Conservation (phyloP, 768 basidiomycete genomes). For the Auricularia auricula-judae region DNA sequence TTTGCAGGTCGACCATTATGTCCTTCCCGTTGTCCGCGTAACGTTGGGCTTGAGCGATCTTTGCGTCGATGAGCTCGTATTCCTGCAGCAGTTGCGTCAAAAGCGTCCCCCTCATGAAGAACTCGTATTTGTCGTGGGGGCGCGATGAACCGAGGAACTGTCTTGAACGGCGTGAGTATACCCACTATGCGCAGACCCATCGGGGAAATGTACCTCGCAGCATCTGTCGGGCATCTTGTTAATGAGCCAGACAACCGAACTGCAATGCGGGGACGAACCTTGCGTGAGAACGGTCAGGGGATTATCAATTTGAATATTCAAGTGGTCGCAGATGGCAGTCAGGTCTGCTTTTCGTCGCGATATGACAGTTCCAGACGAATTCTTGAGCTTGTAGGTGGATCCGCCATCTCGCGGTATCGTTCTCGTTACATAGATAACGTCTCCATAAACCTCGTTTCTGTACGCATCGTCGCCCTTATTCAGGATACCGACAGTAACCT, state of each 20-base stretch:
- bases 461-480: slow-evolving; percentile 90
- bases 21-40: slow-evolving; percentile 62
- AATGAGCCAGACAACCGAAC: not conserved
- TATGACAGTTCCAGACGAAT: slow-evolving; percentile 50
- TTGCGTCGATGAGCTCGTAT: slow-evolving; percentile 66
- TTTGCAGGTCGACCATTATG: slow-evolving; percentile 64
- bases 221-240: not conserved
- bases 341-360: slow-evolving; percentile 78
- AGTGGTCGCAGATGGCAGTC: slow-evolving; percentile 84
- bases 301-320: slow-evolving; percentile 95
- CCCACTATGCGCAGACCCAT: slow-evolving; percentile 16
- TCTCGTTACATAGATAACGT: slow-evolving; percentile 76
- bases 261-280: slow-evolving; percentile 25
- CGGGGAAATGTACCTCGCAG: not conserved
- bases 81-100: slow-evolving; percentile 80
- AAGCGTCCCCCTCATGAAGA: slow-evolving; percentile 91
- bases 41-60: slow-evolving; percentile 58
- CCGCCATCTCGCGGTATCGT: slow-evolving; percentile 65
- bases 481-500: slow-evolving; percentile 73
- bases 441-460: slow-evolving; percentile 74
- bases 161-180: slow-evolving; percentile 37
- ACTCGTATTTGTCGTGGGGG: slow-evolving; percentile 82
- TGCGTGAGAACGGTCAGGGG: slow-evolving; percentile 92
- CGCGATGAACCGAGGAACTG: slow-evolving; percentile 80
- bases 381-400: slow-evolving; percentile 76